Evolutionary conservation across 768 basidiomycete species (phyloP), one percentile per base, ranked within the genome.

Genomic region (Obba rivulosa): DNA sequence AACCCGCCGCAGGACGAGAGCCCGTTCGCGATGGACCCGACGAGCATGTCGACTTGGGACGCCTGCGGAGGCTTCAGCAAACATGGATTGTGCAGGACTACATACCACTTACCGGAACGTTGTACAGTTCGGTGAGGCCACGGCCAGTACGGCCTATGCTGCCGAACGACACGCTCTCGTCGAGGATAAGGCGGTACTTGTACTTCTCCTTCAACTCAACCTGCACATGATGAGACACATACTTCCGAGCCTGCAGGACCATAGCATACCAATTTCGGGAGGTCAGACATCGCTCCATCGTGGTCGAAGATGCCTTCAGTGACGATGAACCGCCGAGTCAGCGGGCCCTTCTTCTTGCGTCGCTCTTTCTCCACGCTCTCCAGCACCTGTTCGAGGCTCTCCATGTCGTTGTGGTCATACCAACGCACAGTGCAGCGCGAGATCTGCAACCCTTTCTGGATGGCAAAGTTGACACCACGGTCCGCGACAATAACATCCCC

Each of bases 401-500:
- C 82, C 64, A 93, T 74, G 62, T 97, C 93, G 57, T 95, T 96
- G 63, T 98, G 96, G 57, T 97, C 94, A 63, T 81, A 99, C 92
- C 92, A 99, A 46, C 90, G 80, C 28, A 98, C 81, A 0, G 87
- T 92, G 5, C 85, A 90, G 35, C 96, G 84, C 17, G 87, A 89
- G 51, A 97, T 92, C 64, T 95, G 87, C 23, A 98, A 81, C 16
- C 95, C 96, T 67, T 93, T 95, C 65, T 97, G 94, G 46, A 97
- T 89, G 14, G 90, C 83, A 65, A 98, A 92, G 67, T 89, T 95
- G 57, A 93, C 84, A n/a, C 85, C 81, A n/a, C 92, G 83, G 66
- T 99, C 95, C 3, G 92, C 93, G n/a, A 99, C 89, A 60, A 99
- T 94, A 60, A 99, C 82, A 60, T 99, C 95, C 2, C 93, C 94